These are phyloP conservation scores for Backusella sp. DNA, from an alignment of 192 early-diverging fungal species.

Conservation along the genomic window DNA sequence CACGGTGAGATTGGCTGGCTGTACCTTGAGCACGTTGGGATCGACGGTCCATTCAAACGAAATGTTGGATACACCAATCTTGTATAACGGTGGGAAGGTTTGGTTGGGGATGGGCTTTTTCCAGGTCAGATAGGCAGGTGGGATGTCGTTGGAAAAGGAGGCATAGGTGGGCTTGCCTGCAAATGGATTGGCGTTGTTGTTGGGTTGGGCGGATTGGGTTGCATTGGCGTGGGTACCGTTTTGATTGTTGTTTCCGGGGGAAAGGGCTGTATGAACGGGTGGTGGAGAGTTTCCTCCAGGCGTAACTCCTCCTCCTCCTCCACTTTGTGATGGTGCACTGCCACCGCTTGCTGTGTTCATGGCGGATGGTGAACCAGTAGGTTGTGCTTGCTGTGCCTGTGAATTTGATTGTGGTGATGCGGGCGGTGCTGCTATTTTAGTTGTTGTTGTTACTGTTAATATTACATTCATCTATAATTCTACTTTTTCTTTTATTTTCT, in stretches of 20 bases:
- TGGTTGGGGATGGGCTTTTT: constrained; percentile 36
- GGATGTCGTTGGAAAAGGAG: constrained; percentile 23
- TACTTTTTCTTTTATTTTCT: neutral
- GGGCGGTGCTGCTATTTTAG: neutral
- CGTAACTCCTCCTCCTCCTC: neutral
- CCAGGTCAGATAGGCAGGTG: constrained; percentile 38
- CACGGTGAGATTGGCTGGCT: constrained; percentile 28
- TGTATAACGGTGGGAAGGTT: constrained; percentile 31
- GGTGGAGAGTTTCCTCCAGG: neutral
- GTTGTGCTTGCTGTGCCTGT: neutral
- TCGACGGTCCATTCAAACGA: constrained; percentile 35
- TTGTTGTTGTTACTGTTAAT: neutral
- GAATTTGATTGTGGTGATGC: constrained; percentile 3
- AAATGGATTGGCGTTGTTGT: constrained; percentile 26
- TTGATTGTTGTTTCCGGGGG: neutral
- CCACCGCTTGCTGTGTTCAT: neutral
- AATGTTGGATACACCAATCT: constrained; percentile 34
- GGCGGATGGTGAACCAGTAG: neutral
- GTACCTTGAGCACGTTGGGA: constrained; percentile 22
- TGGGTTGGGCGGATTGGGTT: constrained; percentile 11
- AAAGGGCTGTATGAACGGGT: neutral
- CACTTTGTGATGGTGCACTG: neutral
- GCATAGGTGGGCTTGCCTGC: constrained; percentile 28
- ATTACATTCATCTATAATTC: neutral
- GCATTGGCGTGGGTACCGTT: constrained; percentile 22